Conservation (phyloP, 1,284 basidiomycete genomes). For the Rhodotorula sp. region DNA sequence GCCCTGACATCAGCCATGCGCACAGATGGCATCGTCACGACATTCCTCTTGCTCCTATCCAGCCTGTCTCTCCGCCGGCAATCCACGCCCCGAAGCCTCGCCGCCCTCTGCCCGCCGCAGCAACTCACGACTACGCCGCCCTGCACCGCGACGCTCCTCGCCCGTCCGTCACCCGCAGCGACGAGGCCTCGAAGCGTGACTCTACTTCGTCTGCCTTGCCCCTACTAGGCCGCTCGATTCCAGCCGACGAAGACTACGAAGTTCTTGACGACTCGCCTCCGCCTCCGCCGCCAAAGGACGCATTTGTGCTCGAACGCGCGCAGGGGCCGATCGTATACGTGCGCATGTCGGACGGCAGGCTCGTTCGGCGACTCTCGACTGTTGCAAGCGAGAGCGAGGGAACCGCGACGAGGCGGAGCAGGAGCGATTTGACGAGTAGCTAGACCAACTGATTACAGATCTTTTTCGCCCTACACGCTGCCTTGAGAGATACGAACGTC, state of each 20-base stretch:
- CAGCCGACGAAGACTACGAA: neutral
- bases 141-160: no score
- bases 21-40: neutral
- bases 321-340: constrained; percentile 17
- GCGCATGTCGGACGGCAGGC: constrained; percentile 15
- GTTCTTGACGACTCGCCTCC: neutral
- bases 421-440: neutral
- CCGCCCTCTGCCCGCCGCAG: neutral
- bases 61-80: neutral
- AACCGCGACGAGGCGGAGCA: neutral
- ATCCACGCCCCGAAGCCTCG: neutral
- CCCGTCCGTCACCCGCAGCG: no score
- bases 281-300: neutral
- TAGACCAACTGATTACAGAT: neutral
- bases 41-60: neutral
- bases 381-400: constrained; percentile 10
- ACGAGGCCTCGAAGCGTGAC: no score
- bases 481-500: neutral
- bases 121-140: no score
- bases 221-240: no score
- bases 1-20: no score
- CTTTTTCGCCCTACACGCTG: neutral
- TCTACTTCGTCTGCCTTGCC: no score
- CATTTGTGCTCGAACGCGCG: neutral
- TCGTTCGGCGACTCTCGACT: constrained; percentile 20